These are phyloP conservation scores for Eutrema heterophyllum DNA, from an alignment of 345 rosid species.

Conservation along the genomic window DNA sequence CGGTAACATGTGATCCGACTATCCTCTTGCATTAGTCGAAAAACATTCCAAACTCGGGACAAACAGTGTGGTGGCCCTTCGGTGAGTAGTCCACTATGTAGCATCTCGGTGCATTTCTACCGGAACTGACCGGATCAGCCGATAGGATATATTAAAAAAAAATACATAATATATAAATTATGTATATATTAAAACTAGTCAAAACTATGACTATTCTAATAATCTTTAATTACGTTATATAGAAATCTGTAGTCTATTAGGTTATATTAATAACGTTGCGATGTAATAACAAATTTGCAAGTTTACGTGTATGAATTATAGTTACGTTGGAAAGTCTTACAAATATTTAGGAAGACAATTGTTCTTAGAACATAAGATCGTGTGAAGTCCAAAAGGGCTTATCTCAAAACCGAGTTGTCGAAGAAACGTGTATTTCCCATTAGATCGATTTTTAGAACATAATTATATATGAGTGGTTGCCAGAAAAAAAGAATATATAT, in stretches of 20 bases:
- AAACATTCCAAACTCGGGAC: too few relatives aligned
- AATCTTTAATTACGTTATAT: neutral
- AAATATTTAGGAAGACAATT: slow-evolving; percentile 11
- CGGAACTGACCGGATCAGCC: too few relatives aligned
- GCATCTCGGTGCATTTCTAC: too few relatives aligned
- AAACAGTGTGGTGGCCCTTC: too few relatives aligned
- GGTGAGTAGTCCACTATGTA: too few relatives aligned
- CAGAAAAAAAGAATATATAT: neutral
- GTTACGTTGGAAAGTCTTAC: neutral
- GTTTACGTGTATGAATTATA: neutral
- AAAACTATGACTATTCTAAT: neutral
- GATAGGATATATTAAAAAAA: too few relatives aligned
- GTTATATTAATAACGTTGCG: neutral
- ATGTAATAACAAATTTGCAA: neutral
- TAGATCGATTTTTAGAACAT: neutral
- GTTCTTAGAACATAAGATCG: slow-evolving; percentile 12
- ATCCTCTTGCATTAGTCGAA: too few relatives aligned
- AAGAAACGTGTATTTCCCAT: slow-evolving; percentile 23
- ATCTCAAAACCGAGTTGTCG: slow-evolving; percentile 24
- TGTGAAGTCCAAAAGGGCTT: slow-evolving; percentile 22
- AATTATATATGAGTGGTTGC: slow-evolving; percentile 21
- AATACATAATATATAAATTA: neutral
- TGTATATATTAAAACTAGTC: neutral
- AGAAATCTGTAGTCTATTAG: neutral
- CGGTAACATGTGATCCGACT: too few relatives aligned